Evolutionary conservation across 2,329 filamentous ascomycete genomes (phyloP), one percentile per base, ranked within the genome.

Genomic region (Ophiocordyceps polyrhachis-furcata): DNA sequence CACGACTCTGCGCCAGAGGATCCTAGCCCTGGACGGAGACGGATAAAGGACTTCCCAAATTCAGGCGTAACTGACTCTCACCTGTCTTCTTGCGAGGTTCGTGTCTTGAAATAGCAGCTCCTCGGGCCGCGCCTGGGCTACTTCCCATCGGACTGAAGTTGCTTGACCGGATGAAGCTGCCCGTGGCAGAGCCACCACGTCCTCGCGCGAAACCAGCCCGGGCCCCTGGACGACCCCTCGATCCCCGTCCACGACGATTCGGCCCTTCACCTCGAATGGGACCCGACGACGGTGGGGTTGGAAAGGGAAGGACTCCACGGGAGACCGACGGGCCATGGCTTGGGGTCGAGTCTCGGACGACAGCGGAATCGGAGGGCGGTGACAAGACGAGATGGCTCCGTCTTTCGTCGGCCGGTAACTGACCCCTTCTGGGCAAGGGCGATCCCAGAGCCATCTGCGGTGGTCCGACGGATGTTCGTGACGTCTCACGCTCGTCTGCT

Each of bases 201-300:
- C n/a, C 35, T 12, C 17, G 35, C 17, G 35, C n/a, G n/a, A 38
- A 38, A 5, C 35, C 35, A 9, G n/a, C 35, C n/a, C 35, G n/a
- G n/a, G 35, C n/a, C 35, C 35, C 14, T 19, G 35, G 17, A 3
- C 17, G 35, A 19, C 35, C 17, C 11, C 35, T 38, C 5, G n/a
- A 38, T 17, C 35, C 35, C 35, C 35, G 35, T 9, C 35, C 35
- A 11, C 35, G 35, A 38, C n/a, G 7, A 19, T 4, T 9, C 11
- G 13, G 31, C n/a, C 21, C 29, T 31, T 23, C 42, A 20, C 38
- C 37, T 14, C 40, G 38, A 7, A 31, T 15, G 19, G 38, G 42
- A 8, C 38, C 42, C 17, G 45, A 44, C 8, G 42, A 46, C 13
- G 45, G 45, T 17, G 45, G 43, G 14, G 45, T 46, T 19, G 29